Evolutionary conservation across 306 rosid genomes (phyloP).

Genomic region (Cucurbita ficifolia): DNA sequence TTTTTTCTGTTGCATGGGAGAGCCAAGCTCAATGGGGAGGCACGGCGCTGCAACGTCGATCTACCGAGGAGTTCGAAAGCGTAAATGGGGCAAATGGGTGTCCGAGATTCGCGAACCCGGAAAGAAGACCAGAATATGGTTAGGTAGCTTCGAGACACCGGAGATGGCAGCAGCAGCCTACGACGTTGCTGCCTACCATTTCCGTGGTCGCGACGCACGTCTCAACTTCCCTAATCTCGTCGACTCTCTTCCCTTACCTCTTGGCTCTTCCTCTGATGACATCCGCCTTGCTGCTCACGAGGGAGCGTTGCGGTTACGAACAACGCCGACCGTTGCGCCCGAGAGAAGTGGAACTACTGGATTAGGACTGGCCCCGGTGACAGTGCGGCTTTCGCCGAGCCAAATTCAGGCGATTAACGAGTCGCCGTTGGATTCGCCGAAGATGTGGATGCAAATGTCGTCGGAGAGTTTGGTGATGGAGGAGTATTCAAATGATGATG

Average conservation of each 20-base stretch:
- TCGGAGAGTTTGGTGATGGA: conserved; percentile 12
- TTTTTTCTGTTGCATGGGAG: background rate
- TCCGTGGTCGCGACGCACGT: conserved; percentile 31
- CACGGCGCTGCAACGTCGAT: conserved; percentile 33
- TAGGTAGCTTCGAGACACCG: conserved; percentile 63
- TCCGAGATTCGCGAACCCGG: conserved; percentile 86
- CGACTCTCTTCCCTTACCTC: conserved; percentile 35
- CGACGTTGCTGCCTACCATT: conserved; percentile 66
- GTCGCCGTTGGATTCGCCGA: conserved; percentile 74
- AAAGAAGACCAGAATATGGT: conserved; percentile 68
- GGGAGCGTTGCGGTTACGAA: conserved; percentile 38
- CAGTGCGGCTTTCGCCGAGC: conserved; percentile 51
- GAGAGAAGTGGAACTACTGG: background rate
- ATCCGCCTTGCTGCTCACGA: conserved; percentile 59
- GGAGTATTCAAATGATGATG: background rate
- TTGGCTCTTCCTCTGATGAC: conserved; percentile 34
- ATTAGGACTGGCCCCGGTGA: conserved; percentile 11
- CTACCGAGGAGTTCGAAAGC: conserved; percentile 84
- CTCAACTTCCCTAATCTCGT: conserved; percentile 59
- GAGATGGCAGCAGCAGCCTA: conserved; percentile 90
- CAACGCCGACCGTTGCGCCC: background rate
- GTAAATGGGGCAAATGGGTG: conserved; percentile 98
- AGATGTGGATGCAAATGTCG: conserved; percentile 81
- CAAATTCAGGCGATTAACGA: conserved; percentile 87
- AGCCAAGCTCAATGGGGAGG: background rate